Evolutionary conservation across 148 eudicot genomes (phyloP).

Genomic region (Rhododendron simsii): DNA sequence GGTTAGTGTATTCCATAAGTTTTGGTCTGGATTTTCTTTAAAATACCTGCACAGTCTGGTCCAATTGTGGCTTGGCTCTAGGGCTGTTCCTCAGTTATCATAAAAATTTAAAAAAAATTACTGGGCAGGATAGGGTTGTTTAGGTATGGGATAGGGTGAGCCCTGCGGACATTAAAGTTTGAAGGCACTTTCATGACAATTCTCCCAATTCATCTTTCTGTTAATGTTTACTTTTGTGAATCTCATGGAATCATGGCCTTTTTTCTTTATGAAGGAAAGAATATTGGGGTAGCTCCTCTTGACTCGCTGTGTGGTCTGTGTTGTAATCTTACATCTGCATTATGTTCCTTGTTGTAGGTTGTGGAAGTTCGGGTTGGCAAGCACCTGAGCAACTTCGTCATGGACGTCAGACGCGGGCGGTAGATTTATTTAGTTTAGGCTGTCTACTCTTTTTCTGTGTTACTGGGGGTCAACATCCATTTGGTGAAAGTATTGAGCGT

Average conservation of each 20-base stretch:
- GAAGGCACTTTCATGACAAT: neutral
- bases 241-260: neutral
- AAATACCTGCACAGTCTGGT: neutral
- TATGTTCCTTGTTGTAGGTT: slow-evolving; percentile 40
- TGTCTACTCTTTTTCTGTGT: slow-evolving; percentile 78
- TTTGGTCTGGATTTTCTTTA: neutral
- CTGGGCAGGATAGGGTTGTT: neutral
- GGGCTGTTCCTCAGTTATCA: too few species aligned
- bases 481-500: slow-evolving; percentile 70
- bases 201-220: neutral
- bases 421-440: slow-evolving; percentile 82
- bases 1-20: slow-evolving; percentile 40
- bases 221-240: neutral
- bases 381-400: slow-evolving; percentile 83
- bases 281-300: neutral
- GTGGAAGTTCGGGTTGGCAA: slow-evolving; percentile 90
- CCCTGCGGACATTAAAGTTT: neutral
- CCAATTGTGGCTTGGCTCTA: too few species aligned
- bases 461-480: slow-evolving; percentile 87
- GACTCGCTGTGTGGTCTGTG: neutral
- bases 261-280: neutral
- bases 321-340: neutral
- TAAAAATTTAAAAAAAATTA: neutral
- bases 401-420: slow-evolving; percentile 79
- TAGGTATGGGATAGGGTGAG: slow-evolving; percentile 2